Evolutionary conservation across 139 green algal species (phyloP).

Genomic region (Chlorella sp.): DNA sequence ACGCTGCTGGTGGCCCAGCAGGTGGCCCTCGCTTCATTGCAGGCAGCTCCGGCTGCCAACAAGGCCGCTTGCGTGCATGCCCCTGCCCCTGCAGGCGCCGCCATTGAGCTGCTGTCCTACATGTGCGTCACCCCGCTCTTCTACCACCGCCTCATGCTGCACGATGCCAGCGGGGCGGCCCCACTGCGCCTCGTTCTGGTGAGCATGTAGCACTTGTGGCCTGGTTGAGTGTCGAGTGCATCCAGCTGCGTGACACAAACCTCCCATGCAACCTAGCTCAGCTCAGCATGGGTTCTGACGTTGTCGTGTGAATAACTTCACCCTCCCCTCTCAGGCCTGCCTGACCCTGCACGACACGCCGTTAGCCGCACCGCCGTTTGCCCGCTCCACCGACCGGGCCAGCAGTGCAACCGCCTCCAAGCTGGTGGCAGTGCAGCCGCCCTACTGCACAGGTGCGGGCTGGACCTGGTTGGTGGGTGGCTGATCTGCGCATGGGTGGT

Average conservation of each 20-base stretch:
- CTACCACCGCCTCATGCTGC: constrained; percentile 52
- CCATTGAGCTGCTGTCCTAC: constrained; percentile 53
- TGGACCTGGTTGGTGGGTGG: too few species aligned
- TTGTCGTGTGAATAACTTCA: too few species aligned
- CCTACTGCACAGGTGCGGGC: constrained; percentile 37
- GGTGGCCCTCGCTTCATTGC: too few species aligned
- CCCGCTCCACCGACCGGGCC: constrained; percentile 1
- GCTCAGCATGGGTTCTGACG: too few species aligned
- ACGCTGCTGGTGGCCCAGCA: neutral
- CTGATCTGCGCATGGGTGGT: neutral
- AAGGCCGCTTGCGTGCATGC: neutral
- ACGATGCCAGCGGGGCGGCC: constrained; percentile 43
- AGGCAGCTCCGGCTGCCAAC: too few species aligned
- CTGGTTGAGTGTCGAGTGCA: too few species aligned
- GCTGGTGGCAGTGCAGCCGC: constrained; percentile 37
- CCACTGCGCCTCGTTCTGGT: constrained; percentile 40
- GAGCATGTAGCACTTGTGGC: too few species aligned
- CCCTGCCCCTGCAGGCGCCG: constrained; percentile 21
- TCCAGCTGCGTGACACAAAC: too few species aligned
- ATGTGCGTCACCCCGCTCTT: constrained; percentile 47
- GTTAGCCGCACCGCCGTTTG: constrained; percentile 48
- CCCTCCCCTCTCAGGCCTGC: neutral
- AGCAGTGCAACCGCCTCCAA: constrained; percentile 15
- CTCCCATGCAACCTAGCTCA: too few species aligned
- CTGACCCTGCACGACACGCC: constrained; percentile 46